phyloP scores from a whole-genome alignment of 805 yeast genomes.

The Candida takata region DNA sequence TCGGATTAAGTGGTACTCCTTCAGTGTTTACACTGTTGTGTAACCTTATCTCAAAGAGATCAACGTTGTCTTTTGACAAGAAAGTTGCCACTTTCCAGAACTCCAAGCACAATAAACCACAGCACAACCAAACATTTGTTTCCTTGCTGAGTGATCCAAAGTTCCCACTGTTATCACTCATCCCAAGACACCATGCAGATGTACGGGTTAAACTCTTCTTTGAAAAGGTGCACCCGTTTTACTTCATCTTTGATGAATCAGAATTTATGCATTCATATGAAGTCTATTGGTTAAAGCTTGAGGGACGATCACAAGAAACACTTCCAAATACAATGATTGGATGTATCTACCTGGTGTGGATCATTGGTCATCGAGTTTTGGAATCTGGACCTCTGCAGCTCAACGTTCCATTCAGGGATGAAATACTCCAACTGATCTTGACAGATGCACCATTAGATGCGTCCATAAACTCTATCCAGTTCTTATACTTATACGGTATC shows the following conservation, averaged over 20 bases:
- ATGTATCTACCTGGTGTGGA: constrained; percentile 41
- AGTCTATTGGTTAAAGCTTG: constrained; percentile 29
- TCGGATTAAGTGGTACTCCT: constrained; percentile 41
- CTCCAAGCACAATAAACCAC: constrained; percentile 6
- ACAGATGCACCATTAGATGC: constrained; percentile 40
- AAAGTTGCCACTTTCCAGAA: constrained; percentile 19
- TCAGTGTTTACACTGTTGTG: constrained; percentile 36
- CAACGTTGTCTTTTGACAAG: constrained; percentile 30
- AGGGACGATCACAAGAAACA: neutral
- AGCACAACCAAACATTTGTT: constrained; percentile 10
- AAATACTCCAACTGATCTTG: constrained; percentile 35
- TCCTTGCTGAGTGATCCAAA: constrained; percentile 14
- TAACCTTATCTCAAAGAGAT: constrained; percentile 30
- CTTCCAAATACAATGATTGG: constrained; percentile 27
- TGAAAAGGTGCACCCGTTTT: constrained; percentile 37
- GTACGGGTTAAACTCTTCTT: constrained; percentile 33
- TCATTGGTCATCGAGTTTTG: constrained; percentile 17
- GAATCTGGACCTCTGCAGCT: neutral
- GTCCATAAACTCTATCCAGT: constrained; percentile 36
- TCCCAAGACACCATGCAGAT: constrained; percentile 29
- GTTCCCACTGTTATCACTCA: constrained; percentile 33
- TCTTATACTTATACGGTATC: constrained; percentile 34
- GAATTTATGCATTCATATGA: constrained; percentile 29
- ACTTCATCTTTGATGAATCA: constrained; percentile 32
- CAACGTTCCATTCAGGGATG: constrained; percentile 28